phyloP scores from a whole-genome alignment of 148 eudicot species.

The Heliamphora exappendiculata region DNA sequence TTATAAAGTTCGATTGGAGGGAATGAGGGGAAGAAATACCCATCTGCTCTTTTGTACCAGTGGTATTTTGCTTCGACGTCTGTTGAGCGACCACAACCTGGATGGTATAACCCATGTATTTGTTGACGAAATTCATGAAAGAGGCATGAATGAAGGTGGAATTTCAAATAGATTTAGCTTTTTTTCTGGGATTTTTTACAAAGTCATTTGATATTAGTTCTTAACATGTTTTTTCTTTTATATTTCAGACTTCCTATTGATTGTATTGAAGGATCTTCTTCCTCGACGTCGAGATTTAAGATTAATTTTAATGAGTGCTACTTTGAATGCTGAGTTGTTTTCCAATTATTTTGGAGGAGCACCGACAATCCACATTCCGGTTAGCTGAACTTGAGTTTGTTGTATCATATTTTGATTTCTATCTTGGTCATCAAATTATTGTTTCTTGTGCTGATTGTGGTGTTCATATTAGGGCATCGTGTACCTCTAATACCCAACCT shows the following conservation, averaged over 20 bases:
- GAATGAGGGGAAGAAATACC: conserved; percentile 96
- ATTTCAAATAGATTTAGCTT: conserved; percentile 8
- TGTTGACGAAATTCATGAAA: conserved; percentile 99
- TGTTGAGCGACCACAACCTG: conserved; percentile 88
- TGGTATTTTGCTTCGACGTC: conserved; percentile 92
- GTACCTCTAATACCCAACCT: neutral
- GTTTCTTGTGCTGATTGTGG: neutral
- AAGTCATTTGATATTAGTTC: neutral
- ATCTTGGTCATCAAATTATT: neutral
- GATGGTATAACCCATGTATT: conserved; percentile 92
- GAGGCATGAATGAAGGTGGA: conserved; percentile 99
- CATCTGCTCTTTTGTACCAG: conserved; percentile 99
- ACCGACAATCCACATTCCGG: conserved; percentile 91
- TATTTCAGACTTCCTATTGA: conserved; percentile 84
- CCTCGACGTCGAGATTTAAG: conserved; percentile 91
- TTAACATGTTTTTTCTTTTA: neutral
- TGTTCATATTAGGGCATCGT: neutral
- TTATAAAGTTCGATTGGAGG: conserved; percentile 97
- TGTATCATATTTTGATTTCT: neutral
- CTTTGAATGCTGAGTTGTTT: conserved; percentile 92
- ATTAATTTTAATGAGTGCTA: conserved; percentile 96
- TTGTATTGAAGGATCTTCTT: conserved; percentile 97
- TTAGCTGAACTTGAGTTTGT: conserved; percentile 26
- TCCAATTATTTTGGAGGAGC: conserved; percentile 82
- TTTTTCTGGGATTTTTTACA: neutral